Evolutionary conservation across 176 grass and related monocot species (phyloP).

Genomic region (Stipa capillata): DNA sequence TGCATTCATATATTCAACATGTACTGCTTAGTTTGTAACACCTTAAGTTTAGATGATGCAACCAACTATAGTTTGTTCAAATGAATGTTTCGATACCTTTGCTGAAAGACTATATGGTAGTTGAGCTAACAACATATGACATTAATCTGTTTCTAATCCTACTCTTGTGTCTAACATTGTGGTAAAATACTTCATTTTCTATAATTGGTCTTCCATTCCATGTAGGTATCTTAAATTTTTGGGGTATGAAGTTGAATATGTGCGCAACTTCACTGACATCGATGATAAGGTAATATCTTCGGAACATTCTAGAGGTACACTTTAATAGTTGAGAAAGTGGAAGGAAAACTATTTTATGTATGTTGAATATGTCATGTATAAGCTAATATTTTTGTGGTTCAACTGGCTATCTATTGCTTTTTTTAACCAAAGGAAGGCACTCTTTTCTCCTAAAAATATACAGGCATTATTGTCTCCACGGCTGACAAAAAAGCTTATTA

Average conservation of each 20-base stretch:
- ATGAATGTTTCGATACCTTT: background rate
- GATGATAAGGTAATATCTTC: conserved; percentile 73
- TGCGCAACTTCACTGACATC: conserved; percentile 93
- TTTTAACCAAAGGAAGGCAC: background rate
- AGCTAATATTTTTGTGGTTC: background rate
- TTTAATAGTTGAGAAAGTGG: background rate
- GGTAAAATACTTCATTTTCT: background rate
- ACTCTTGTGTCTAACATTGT: background rate
- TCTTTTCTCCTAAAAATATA: background rate
- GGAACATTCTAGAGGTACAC: background rate
- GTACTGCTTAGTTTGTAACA: background rate
- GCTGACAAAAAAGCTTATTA: background rate
- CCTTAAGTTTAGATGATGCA: background rate
- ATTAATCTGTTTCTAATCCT: background rate
- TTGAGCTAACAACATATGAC: background rate
- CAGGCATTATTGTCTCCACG: background rate
- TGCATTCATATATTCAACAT: background rate
- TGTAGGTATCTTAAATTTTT: conserved; percentile 73
- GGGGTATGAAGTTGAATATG: conserved; percentile 80
- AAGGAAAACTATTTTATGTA: background rate
- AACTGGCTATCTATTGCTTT: background rate
- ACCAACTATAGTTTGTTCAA: background rate
- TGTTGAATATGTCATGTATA: background rate
- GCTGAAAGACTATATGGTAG: background rate
- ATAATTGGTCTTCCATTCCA: conserved; percentile 1